phyloP scores from a whole-genome alignment of 805 yeast species.

The Candida endomychidarum region DNA sequence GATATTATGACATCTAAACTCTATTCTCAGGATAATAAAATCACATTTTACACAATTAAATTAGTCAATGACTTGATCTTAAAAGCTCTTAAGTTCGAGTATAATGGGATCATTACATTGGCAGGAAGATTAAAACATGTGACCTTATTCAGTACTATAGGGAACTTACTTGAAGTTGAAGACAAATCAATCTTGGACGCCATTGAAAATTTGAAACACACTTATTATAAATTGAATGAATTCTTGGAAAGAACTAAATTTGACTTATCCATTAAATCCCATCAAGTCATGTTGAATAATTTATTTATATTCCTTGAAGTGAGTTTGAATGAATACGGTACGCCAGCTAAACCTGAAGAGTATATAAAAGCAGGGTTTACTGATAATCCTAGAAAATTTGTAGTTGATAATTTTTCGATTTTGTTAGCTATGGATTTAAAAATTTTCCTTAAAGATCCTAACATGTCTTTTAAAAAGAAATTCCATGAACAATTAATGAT shows the following conservation, averaged over 20 bases:
- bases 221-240: slow-evolving; percentile 37
- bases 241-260: slow-evolving; percentile 34
- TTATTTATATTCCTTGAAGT: slow-evolving; percentile 39
- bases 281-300: slow-evolving; percentile 40
- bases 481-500: slow-evolving; percentile 66
- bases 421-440: slow-evolving; percentile 55
- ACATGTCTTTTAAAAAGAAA: slow-evolving; percentile 59
- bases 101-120: slow-evolving; percentile 44
- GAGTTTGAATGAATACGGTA: slow-evolving; percentile 42
- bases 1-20: slow-evolving; percentile 44
- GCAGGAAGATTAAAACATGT: slow-evolving; percentile 48
- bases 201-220: slow-evolving; percentile 28
- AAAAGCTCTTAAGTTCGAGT: slow-evolving; percentile 41
- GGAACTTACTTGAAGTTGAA: slow-evolving; percentile 39
- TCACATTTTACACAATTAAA: slow-evolving; percentile 43
- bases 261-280: slow-evolving; percentile 39
- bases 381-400: slow-evolving; percentile 41
- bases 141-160: slow-evolving; percentile 45
- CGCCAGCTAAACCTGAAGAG: slow-evolving; percentile 43
- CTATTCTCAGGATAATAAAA: slow-evolving; percentile 44
- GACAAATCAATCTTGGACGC: slow-evolving; percentile 33
- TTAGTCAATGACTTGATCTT: slow-evolving; percentile 46
- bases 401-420: slow-evolving; percentile 46
- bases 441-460: slow-evolving; percentile 54
- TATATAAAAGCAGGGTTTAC: slow-evolving; percentile 49